Conservation (phyloP, 768 basidiomycete species). For the Mycena haematopus region DNA sequence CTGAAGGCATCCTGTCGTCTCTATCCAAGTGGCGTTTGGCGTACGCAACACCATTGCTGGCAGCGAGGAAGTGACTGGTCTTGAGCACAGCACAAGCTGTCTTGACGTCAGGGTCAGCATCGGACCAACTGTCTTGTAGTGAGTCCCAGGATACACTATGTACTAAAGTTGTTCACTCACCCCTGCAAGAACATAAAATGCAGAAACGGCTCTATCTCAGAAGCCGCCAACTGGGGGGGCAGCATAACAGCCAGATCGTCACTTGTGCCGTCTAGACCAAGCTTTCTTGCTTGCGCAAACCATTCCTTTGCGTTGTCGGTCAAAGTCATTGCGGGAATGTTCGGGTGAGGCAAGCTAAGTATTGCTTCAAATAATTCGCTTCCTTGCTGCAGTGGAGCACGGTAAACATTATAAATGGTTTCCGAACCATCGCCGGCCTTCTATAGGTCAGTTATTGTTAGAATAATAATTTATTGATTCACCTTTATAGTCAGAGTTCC, state of each 20-base stretch:
- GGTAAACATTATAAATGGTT: slow-evolving; percentile 10
- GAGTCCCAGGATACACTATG: background rate
- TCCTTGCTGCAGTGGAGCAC: background rate
- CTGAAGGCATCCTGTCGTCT: background rate
- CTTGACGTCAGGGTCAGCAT: background rate
- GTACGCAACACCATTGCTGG: background rate
- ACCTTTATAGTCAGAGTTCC: no score
- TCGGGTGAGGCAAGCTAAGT: background rate
- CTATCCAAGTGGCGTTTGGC: slow-evolving; percentile 2
- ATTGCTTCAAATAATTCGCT: slow-evolving; percentile 6
- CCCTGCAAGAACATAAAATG: slow-evolving; percentile 7
- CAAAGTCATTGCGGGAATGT: background rate
- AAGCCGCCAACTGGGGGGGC: background rate
- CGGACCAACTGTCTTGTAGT: background rate
- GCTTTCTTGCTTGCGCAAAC: background rate
- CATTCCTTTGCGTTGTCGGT: background rate
- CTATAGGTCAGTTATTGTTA: background rate
- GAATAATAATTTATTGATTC: no score
- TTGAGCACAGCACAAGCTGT: slow-evolving; percentile 8
- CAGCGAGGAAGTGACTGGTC: slow-evolving; percentile 9
- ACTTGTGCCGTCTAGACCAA: background rate
- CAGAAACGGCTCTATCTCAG: slow-evolving; percentile 10
- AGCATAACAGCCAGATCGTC: background rate
- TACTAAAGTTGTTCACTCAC: background rate
- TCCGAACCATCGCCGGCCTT: slow-evolving; percentile 3